Evolutionary conservation across 768 basidiomycete species (phyloP).

Genomic region (Lentinula sp.): DNA sequence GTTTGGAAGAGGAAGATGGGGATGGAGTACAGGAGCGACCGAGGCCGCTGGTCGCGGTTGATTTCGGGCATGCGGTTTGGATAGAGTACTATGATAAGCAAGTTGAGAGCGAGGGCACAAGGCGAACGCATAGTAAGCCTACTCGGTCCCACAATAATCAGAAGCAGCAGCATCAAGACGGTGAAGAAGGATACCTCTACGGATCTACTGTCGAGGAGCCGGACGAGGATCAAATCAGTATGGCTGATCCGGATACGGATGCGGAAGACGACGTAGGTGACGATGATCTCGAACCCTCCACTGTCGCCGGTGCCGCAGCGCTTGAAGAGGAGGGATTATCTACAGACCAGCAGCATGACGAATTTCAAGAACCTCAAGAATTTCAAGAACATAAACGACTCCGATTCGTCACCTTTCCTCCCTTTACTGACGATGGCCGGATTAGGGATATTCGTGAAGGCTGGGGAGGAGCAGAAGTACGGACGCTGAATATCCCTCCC

Average conservation of each 20-base stretch:
- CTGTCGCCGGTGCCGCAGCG: neutral
- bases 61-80: constrained; percentile 87
- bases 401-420: constrained; percentile 68
- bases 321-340: constrained; percentile 17
- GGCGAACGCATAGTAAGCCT: neutral
- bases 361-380: neutral
- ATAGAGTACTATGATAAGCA: constrained; percentile 50
- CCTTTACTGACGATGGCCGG: constrained; percentile 32
- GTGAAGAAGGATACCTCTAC: neutral
- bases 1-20: constrained; percentile 33
- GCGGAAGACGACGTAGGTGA: constrained; percentile 5
- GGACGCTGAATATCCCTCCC: constrained; percentile 57
- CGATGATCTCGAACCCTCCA: constrained; percentile 8
- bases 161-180: neutral
- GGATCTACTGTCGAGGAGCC: neutral
- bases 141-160: neutral
- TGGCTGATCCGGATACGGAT: neutral
- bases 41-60: constrained; percentile 70
- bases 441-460: constrained; percentile 14
- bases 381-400: constrained; percentile 40
- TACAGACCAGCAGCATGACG: constrained; percentile 8
- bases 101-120: constrained; percentile 15
- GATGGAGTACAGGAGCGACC: constrained; percentile 39
- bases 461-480: constrained; percentile 35
- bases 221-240: neutral